phyloP scores from a whole-genome alignment of 345 rosid species.

The Bruguiera parviflora region DNA sequence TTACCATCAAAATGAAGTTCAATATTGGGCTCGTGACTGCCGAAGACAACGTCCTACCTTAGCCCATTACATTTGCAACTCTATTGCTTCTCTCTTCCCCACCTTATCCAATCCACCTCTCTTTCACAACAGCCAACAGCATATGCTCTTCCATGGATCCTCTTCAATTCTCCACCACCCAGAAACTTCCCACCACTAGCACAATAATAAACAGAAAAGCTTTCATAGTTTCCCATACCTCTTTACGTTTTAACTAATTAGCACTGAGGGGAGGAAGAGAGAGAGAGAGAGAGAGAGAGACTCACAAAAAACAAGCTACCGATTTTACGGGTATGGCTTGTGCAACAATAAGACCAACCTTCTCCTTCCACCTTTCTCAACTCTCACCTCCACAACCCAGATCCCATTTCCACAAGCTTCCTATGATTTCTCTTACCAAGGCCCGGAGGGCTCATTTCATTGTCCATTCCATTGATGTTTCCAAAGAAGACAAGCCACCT shows the following conservation, averaged over 20 bases:
- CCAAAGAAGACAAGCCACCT: constrained; percentile 62
- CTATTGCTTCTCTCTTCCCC: constrained; percentile 1
- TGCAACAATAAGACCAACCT: constrained; percentile 54
- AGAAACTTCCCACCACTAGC: constrained; percentile 8
- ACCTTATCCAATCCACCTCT: constrained; percentile 32
- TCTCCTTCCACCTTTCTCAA: constrained; percentile 51
- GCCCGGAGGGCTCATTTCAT: constrained; percentile 25
- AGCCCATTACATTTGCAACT: too few relatives aligned
- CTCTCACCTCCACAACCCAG: constrained; percentile 17
- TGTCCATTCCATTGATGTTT: constrained; percentile 54
- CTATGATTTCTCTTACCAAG: constrained; percentile 20
- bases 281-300: not conserved
- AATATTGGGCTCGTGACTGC: too few relatives aligned
- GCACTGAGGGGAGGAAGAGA: not conserved
- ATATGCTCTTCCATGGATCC: constrained; percentile 44
- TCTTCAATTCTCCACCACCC: constrained; percentile 35
- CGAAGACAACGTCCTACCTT: too few relatives aligned
- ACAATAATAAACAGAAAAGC: not conserved
- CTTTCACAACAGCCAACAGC: constrained; percentile 17
- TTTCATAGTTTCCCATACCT: not conserved
- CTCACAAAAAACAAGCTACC: not conserved
- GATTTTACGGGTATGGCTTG: constrained; percentile 45
- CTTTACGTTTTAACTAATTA: too few relatives aligned
- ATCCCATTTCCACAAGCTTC: constrained; percentile 24
- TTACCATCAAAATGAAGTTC: too few relatives aligned